These are phyloP conservation scores for Dictyostelium brefeldianum DNA, from an alignment of 78 protist genomes.

Conservation along the genomic window DNA sequence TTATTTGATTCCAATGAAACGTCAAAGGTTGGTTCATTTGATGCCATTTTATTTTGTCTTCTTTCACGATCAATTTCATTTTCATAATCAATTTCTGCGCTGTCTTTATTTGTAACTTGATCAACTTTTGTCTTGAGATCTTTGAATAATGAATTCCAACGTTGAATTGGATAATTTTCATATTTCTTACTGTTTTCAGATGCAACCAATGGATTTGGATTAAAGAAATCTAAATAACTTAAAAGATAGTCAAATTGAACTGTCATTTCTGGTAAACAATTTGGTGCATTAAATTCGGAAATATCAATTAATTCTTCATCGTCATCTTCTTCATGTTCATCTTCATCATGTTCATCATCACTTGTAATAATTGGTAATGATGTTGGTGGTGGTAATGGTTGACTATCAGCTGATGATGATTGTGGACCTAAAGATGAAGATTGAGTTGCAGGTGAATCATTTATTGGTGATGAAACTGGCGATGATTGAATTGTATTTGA, in stretches of 20 bases:
- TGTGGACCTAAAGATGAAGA: too few relatives aligned
- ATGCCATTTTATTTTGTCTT: conserved; percentile 40
- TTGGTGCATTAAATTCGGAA: conserved; percentile 41
- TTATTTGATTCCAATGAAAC: conserved; percentile 19
- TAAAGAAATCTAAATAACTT: conserved; percentile 70
- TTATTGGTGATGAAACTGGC: neutral
- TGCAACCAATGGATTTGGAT: conserved; percentile 55
- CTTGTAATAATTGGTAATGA: neutral
- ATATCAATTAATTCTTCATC: conserved; percentile 28
- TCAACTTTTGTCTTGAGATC: conserved; percentile 56
- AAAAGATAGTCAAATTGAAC: conserved; percentile 68
- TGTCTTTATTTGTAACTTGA: conserved; percentile 30
- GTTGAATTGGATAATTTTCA: conserved; percentile 62
- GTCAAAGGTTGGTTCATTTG: conserved; percentile 74
- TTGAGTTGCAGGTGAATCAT: neutral
- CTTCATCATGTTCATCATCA: neutral
- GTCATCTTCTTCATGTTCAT: neutral
- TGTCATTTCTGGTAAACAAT: conserved; percentile 51
- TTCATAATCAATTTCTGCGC: conserved; percentile 23
- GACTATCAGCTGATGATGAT: neutral
- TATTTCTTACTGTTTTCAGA: conserved; percentile 56
- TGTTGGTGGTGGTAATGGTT: conserved; percentile 7
- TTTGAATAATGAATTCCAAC: conserved; percentile 66
- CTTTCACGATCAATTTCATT: conserved; percentile 63
- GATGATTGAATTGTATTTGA: neutral